Conservation (phyloP, 805 yeast genomes). For the Lachancea dasiensis region DNA sequence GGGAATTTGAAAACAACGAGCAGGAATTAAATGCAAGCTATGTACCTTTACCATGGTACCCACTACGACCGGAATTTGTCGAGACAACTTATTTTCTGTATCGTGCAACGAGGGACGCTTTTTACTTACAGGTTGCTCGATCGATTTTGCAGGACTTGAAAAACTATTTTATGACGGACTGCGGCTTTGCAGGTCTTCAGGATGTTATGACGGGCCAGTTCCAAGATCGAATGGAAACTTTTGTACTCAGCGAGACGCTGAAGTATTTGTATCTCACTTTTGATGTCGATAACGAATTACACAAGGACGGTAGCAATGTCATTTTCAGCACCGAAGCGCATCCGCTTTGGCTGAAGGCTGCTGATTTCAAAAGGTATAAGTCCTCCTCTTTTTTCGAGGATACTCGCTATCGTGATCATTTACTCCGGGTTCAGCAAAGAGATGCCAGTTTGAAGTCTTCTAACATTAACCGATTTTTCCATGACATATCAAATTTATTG, state of each 20-base stretch:
- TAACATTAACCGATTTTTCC: not conserved
- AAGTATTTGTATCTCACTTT: slow-evolving; percentile 78
- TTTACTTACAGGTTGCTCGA: slow-evolving; percentile 71
- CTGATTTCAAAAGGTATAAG: slow-evolving; percentile 27
- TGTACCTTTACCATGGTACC: slow-evolving; percentile 76
- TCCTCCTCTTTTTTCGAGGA: slow-evolving; percentile 19
- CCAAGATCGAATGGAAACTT: slow-evolving; percentile 87
- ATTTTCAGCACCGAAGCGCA: slow-evolving; percentile 88
- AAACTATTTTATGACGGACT: slow-evolving; percentile 46
- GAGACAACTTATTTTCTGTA: slow-evolving; percentile 84
- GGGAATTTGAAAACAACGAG: not conserved
- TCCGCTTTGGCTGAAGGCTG: slow-evolving; percentile 65
- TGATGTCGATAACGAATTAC: slow-evolving; percentile 59
- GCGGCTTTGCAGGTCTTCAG: slow-evolving; percentile 79
- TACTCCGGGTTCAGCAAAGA: not conserved
- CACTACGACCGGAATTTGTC: slow-evolving; percentile 84
- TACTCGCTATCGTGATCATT: slow-evolving; percentile 5
- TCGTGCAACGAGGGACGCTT: slow-evolving; percentile 80
- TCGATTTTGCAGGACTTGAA: slow-evolving; percentile 52
- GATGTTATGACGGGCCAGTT: slow-evolving; percentile 55
- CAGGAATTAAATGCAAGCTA: not conserved
- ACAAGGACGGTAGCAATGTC: slow-evolving; percentile 35
- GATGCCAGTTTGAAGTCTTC: not conserved
- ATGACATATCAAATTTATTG: not conserved
- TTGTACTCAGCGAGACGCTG: slow-evolving; percentile 80